Evolutionary conservation across 1,284 basidiomycete species (phyloP).

Genomic region (Moesziomyces sp.): DNA sequence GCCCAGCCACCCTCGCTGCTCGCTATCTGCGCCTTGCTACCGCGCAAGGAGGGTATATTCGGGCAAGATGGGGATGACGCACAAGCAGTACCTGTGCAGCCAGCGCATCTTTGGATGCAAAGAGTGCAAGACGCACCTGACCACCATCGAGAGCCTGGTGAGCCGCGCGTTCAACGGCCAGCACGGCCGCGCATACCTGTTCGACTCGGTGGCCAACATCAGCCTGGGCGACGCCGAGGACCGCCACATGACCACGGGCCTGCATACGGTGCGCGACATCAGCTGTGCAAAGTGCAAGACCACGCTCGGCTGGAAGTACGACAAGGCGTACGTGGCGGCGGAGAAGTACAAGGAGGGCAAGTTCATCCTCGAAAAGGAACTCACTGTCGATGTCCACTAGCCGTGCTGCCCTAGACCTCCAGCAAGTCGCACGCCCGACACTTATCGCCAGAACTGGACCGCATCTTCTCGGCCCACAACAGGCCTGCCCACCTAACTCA

Average conservation of each 20-base stretch:
- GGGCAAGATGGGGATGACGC: constrained; percentile 81
- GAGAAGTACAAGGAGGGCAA: constrained; percentile 99
- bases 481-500: too few species aligned
- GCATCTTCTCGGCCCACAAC: too few species aligned
- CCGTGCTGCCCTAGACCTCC: too few species aligned
- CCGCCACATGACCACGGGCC: constrained; percentile 94
- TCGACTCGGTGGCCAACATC: constrained; percentile 90
- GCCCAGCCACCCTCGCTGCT: too few species aligned
- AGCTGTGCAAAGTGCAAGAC: constrained; percentile 88
- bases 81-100: constrained; percentile 86
- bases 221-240: constrained; percentile 87
- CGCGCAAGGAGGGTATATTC: too few species aligned
- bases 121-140: constrained; percentile 90
- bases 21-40: too few species aligned
- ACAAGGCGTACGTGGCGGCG: constrained; percentile 84
- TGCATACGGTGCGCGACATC: constrained; percentile 94
- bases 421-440: too few species aligned
- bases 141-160: constrained; percentile 90
- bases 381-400: constrained; percentile 53
- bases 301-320: constrained; percentile 97
- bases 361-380: constrained; percentile 87
- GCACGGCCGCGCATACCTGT: constrained; percentile 92
- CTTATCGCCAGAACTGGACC: too few species aligned
- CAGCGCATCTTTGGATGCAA: constrained; percentile 87
- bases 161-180: constrained; percentile 79